These are phyloP conservation scores for Colletotrichum karsti DNA, from an alignment of 2,329 filamentous ascomycete species.

Conservation along the genomic window DNA sequence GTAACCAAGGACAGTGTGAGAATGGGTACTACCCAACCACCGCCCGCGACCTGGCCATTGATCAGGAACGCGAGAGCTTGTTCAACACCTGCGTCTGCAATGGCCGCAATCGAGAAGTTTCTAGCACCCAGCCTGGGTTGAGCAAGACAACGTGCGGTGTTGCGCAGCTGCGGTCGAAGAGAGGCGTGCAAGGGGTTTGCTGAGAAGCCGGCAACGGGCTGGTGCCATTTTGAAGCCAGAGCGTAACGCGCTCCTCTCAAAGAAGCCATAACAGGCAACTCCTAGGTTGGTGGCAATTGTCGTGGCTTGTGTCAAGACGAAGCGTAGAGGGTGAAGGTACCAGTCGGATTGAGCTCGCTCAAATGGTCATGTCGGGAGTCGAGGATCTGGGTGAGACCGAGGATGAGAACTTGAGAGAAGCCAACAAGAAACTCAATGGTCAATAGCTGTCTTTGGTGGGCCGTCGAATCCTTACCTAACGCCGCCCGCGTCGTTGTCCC, in stretches of 20 bases:
- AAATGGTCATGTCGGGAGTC: neutral
- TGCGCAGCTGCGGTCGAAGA: neutral
- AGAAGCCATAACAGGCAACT: slow-evolving; percentile 8
- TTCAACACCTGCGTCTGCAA: slow-evolving; percentile 30
- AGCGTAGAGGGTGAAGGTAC: neutral
- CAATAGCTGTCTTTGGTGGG: neutral
- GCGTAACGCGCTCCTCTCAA: slow-evolving; percentile 6
- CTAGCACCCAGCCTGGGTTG: neutral
- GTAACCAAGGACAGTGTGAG: slow-evolving; percentile 59
- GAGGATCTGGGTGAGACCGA: neutral
- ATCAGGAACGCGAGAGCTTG: neutral
- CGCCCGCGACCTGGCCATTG: slow-evolving; percentile 48
- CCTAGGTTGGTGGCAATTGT: neutral
- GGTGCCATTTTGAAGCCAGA: neutral
- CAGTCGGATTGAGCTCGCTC: neutral
- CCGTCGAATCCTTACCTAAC: too few species aligned
- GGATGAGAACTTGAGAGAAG: neutral
- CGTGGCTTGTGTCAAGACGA: neutral
- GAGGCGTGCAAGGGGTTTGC: neutral
- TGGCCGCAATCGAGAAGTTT: slow-evolving; percentile 41
- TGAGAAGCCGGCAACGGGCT: neutral
- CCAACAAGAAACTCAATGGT: neutral
- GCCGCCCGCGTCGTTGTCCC: too few species aligned
- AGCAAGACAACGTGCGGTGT: neutral
- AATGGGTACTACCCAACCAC: slow-evolving; percentile 64